Evolutionary conservation across 805 yeast genomes (phyloP).

Genomic region (Starmera caribaea): DNA sequence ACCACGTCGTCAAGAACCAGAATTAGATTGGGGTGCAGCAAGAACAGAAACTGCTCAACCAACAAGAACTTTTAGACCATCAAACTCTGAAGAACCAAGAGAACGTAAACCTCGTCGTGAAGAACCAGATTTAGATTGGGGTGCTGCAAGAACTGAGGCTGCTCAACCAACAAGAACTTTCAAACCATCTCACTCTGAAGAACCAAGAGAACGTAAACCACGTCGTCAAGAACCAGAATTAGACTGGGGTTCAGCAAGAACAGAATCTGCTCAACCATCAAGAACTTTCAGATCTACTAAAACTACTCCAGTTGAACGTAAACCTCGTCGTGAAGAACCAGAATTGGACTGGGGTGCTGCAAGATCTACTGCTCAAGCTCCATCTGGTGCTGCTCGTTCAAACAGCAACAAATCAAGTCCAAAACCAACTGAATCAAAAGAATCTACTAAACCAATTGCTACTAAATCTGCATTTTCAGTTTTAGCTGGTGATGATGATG

Average conservation of each 20-base stretch:
- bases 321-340: slow-evolving; percentile 35
- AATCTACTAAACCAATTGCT: slow-evolving; percentile 18
- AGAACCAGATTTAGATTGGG: slow-evolving; percentile 40
- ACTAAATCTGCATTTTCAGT: slow-evolving; percentile 41
- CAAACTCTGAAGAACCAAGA: slow-evolving; percentile 21
- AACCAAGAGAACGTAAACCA: slow-evolving; percentile 23
- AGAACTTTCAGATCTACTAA: slow-evolving; percentile 23
- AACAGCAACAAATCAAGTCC: background rate
- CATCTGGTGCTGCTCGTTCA: slow-evolving; percentile 6
- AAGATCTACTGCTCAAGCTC: slow-evolving; percentile 26
- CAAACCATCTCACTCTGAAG: slow-evolving; percentile 19
- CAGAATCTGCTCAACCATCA: slow-evolving; percentile 19
- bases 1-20: slow-evolving; percentile 33
- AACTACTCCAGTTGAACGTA: slow-evolving; percentile 10
- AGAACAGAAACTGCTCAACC: slow-evolving; percentile 21
- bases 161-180: slow-evolving; percentile 23
- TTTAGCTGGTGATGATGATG: slow-evolving; percentile 42
- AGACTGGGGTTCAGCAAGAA: slow-evolving; percentile 35
- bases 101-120: slow-evolving; percentile 29
- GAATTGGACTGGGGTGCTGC: slow-evolving; percentile 47
- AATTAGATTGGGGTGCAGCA: slow-evolving; percentile 36
- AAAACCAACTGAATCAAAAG: slow-evolving; percentile 6
- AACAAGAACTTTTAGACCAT: slow-evolving; percentile 22
- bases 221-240: slow-evolving; percentile 35
- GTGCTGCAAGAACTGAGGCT: slow-evolving; percentile 19